These are phyloP conservation scores for Candida jianshihensis DNA, from an alignment of 805 yeast genomes.

Conservation along the genomic window DNA sequence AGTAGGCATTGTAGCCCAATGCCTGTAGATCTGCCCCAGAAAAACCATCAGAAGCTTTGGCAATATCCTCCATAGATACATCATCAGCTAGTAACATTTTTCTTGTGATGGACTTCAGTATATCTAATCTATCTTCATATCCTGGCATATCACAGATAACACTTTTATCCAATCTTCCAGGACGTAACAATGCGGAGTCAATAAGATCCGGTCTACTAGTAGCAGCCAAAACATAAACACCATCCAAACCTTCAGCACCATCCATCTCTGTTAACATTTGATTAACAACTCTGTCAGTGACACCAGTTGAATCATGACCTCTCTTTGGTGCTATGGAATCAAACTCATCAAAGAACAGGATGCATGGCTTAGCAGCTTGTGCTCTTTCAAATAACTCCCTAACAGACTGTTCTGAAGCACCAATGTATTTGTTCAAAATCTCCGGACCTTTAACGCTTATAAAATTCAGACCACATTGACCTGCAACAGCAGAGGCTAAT, in stretches of 20 bases:
- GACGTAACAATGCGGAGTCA: slow-evolving; percentile 90
- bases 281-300: slow-evolving; percentile 94
- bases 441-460: slow-evolving; percentile 95
- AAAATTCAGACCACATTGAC: slow-evolving; percentile 89
- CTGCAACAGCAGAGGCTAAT: slow-evolving; percentile 87
- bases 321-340: slow-evolving; percentile 97
- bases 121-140: slow-evolving; percentile 63
- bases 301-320: slow-evolving; percentile 97
- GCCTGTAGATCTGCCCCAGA: slow-evolving; percentile 97
- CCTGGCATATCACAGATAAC: slow-evolving; percentile 86
- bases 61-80: slow-evolving; percentile 49
- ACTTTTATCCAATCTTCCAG: slow-evolving; percentile 92
- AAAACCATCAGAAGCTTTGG: slow-evolving; percentile 60
- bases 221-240: slow-evolving; percentile 94
- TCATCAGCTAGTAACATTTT: slow-evolving; percentile 51
- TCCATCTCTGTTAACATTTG: slow-evolving; percentile 98
- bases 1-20: slow-evolving; percentile 81
- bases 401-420: slow-evolving; percentile 94
- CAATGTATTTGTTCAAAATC: slow-evolving; percentile 88
- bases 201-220: slow-evolving; percentile 94
- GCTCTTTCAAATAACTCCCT: slow-evolving; percentile 92
- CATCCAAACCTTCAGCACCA: slow-evolving; percentile 97
- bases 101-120: slow-evolving; percentile 48
- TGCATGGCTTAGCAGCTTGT: slow-evolving; percentile 90
- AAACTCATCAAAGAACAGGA: slow-evolving; percentile 89